Base-by-base conservation (phyloP, 2,329 filamentous ascomycete species). In the Alternaria brassicae region DNA sequence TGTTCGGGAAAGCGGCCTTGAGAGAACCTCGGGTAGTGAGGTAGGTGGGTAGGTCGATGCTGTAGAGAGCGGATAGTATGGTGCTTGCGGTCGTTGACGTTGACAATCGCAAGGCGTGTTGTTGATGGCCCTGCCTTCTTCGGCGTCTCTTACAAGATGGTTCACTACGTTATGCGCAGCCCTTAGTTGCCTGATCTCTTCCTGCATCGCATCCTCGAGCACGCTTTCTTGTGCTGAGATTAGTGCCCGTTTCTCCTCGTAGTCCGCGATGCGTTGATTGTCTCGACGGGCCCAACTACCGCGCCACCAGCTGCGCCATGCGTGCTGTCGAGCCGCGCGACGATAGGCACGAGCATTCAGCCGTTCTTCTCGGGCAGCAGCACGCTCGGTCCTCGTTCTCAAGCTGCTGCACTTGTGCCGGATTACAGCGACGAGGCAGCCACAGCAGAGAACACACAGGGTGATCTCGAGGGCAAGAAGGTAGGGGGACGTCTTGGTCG, bases 291-390 rank as follows among this genome's bases (percentile, higher is more conserved):
- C 59, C 61, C 71, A 75, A 54, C 75, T 73, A 49, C 71, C 69
- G 39, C 77, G 70, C 83, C 84, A 86, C 78, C 82, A 85, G 51
- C 81, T 79, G 32, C 79, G 77, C 78, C 83, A 81, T 39, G 80
- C 78, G 45, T 84, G 82, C 28, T 81, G 76, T 21, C 83, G 80
- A 19, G 85, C 85, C 28, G 85, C 84, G 30, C 81, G 79, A 41
- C 81, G 81, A 65, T 87, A 88, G 7, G 82, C 79, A 12, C 81
- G 78, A 10, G 78, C 82, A 27, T 81, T 83, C 28, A 80, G 77
- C 50, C 84, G 80, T 72, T 87, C 84, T 75, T 88, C 85, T 13
- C 80, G 80, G 41, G 81, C 77, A 15, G 85, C 83, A 8, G 83
- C 80, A 25, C 84, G 79, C 57, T 87, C 85, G 12, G 81, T 82